phyloP scores from a whole-genome alignment of 2,329 filamentous ascomycete genomes.

The Stagonosporopsis chrysanthemi region DNA sequence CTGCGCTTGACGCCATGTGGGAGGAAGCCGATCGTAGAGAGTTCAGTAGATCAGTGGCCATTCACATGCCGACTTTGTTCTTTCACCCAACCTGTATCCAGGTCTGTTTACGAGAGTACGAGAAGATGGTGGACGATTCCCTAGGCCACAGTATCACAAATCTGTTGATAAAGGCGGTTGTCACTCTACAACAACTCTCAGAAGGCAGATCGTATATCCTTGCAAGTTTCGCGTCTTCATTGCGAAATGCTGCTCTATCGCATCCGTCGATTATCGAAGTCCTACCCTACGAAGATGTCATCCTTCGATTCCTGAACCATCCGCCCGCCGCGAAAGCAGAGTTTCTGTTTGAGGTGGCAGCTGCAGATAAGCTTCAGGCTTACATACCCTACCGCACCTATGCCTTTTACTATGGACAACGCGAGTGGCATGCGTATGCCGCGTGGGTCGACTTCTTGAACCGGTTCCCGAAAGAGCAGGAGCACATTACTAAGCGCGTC shows the following conservation, averaged over 20 bases:
- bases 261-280: slow-evolving; percentile 38
- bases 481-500: slow-evolving; percentile 34
- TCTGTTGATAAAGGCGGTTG: slow-evolving; percentile 36
- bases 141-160: slow-evolving; percentile 15
- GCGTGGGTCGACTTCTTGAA: slow-evolving; percentile 55
- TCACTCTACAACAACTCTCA: slow-evolving; percentile 37
- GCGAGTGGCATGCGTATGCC: slow-evolving; percentile 55
- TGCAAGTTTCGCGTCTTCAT: slow-evolving; percentile 36
- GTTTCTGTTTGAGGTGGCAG: slow-evolving; percentile 55
- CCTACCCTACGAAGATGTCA: slow-evolving; percentile 50
- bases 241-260: slow-evolving; percentile 42
- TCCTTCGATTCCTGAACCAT: slow-evolving; percentile 50
- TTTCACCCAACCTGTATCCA: slow-evolving; percentile 45
- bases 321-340: slow-evolving; percentile 55
- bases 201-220: slow-evolving; percentile 48
- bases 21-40: slow-evolving; percentile 58
- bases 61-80: slow-evolving; percentile 48
- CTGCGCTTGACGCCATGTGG: slow-evolving; percentile 51
- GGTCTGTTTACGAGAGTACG: slow-evolving; percentile 22
- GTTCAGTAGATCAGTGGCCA: slow-evolving; percentile 51
- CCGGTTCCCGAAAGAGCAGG: slow-evolving; percentile 44
- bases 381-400: slow-evolving; percentile 47
- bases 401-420: slow-evolving; percentile 54
- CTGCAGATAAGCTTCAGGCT: slow-evolving; percentile 43
- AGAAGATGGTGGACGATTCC: not conserved